Evolutionary conservation across 345 rosid species (phyloP), one percentile per base, ranked within the genome.

Genomic region (Sisymbrium altissimum): DNA sequence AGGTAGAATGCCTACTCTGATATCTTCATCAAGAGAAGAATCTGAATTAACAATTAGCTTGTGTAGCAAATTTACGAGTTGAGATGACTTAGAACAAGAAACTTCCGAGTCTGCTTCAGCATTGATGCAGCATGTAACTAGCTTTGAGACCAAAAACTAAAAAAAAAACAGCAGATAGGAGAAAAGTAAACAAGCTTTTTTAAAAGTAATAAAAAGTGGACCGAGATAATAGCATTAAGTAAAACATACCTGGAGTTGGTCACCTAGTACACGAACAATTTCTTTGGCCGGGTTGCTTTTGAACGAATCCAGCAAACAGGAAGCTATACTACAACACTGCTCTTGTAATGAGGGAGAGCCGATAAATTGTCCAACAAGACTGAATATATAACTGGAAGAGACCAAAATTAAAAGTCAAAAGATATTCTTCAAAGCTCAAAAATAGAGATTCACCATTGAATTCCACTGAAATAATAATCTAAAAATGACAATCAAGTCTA

Each of bases 121-220:
- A 44, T 82, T 80, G 70, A 83, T 86, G 88, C 91, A 89, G 69
- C 89, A 87, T 11, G 82, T 87, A 53, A 93, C 97, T 83, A 93
- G 90, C 83, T 91, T 91, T 32, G 98, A 88, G 48, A 91, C 97
- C 87, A 93, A 79, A 89, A 87, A 88, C 98, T 93, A 45, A 54
- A 21, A 88, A 38, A 70, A 52, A 54, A 18, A 9, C 40, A 72
- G 32, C 40, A 70, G 75, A 14, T 61, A n/a, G 25, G 49, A 59
- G 14, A 73, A 63, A 35, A 5, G 52, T 52, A 60, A 54, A 70
- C 48, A 39, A 33, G 35, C 9, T 21, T 45, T 35, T 2, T 1
- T 6, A 14, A 6, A 10, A 18, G 36, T 44, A 61, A 54, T 7
- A 44, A 63, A 40, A 64, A 33, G 27, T 21, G 33, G 59, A 6